These are phyloP conservation scores for Sanguinoderma infundibulare DNA, from an alignment of 1,284 basidiomycete species.

Conservation along the genomic window DNA sequence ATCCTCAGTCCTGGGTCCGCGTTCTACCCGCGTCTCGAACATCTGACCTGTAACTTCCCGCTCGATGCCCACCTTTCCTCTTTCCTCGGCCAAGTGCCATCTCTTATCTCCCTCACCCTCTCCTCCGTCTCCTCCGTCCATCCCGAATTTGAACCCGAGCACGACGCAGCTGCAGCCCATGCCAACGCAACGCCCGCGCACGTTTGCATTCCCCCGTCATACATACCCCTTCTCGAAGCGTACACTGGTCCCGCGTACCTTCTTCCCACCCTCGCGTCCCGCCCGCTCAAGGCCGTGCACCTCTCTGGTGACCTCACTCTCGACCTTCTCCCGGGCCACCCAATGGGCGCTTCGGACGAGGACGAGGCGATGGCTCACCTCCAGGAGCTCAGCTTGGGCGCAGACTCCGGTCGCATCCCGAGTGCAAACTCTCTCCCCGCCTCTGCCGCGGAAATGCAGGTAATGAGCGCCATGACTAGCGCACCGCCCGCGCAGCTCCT, in stretches of 20 bases:
- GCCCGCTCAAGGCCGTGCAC: slow-evolving; percentile 65
- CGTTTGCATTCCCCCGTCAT: slow-evolving; percentile 27
- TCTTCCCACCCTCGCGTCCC: slow-evolving; percentile 62
- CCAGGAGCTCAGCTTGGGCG: slow-evolving; percentile 3
- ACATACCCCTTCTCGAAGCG: slow-evolving; percentile 55
- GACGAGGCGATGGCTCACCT: slow-evolving; percentile 37
- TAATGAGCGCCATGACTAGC: slow-evolving; percentile 41
- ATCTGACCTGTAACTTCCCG: slow-evolving; percentile 61
- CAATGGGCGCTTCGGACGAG: slow-evolving; percentile 44
- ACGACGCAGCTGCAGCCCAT: slow-evolving; percentile 7
- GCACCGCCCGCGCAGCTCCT: slow-evolving; percentile 38
- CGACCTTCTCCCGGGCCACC: slow-evolving; percentile 50
- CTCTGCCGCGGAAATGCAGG: slow-evolving; percentile 26
- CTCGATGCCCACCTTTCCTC: slow-evolving; percentile 57
- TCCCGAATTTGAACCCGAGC: slow-evolving; percentile 19
- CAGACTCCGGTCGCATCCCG: slow-evolving; percentile 12
- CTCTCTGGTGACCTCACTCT: slow-evolving; percentile 61
- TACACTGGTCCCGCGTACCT: slow-evolving; percentile 63
- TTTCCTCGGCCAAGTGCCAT: slow-evolving; percentile 49
- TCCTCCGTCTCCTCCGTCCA: slow-evolving; percentile 21
- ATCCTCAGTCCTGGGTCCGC: slow-evolving; percentile 17
- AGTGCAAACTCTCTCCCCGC: slow-evolving; percentile 9
- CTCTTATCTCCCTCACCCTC: slow-evolving; percentile 28
- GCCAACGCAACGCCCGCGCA: slow-evolving; percentile 26
- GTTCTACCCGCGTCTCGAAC: slow-evolving; percentile 50